Base-by-base conservation (phyloP, 768 basidiomycete genomes). In the Auriscalpium orientale region DNA sequence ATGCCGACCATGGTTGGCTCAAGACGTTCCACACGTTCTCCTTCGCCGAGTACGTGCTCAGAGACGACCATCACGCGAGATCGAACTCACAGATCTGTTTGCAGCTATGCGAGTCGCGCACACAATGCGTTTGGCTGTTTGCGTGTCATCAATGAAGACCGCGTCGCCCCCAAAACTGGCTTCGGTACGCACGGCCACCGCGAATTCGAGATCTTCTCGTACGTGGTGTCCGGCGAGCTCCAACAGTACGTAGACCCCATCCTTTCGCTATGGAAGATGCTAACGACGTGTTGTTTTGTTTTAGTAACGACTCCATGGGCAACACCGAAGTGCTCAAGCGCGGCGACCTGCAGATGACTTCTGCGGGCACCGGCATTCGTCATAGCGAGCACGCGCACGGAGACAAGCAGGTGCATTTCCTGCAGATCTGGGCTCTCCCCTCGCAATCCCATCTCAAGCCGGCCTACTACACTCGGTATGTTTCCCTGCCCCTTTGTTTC, bases 141-240 rank as follows among this genome's bases (percentile, higher is more conserved):
- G 1, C 81, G 94, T 9, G 91, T 98, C 43, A 84, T 97, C 69
- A 97, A 97, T 72, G 94, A 97, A 70, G 91, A 93, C 63, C 84
- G 91, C 34, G 91, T 95, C 44, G 79, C 77, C 3, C 72, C 90
- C 7, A 65, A 71, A 16, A 85, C 82, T 13, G 95, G 95, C 0
- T 98, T 98, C 61, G 92, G 89, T 3, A 87, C 84, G 0, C 90
- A 93, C 70, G 77, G 80, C 4, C 91, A 95, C 65, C 77, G 83
- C 43, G 86, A 91, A 67, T 92, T 89, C 62, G 92, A 95, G 64
- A 97, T 95, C 60, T 95, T 93, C 72, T 87, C 85, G 1, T 95
- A 95, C 65, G 76, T 95, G 53, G 82, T 95, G 43, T 69, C 74
- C 12, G 91, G 91, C 2, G 78, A 85, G 63, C 76, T 94, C 22